Percentiles rank a stretch among this genome's conserved stretches.
phyloP scores from a whole-genome alignment of 257 asterid species.

The Solanum medicagineum region DNA sequence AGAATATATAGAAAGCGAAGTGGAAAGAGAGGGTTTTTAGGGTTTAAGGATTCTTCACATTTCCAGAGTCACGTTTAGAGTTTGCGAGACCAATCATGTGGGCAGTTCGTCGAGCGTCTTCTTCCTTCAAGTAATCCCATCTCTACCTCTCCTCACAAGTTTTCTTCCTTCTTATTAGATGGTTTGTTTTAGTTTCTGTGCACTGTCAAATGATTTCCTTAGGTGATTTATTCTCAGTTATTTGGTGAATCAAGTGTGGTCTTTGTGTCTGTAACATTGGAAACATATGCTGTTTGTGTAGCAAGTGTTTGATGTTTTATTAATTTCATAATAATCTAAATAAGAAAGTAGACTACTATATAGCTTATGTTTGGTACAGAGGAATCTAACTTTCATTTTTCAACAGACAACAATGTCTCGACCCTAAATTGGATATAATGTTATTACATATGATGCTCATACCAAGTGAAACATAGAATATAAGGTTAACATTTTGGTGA shows the following conservation, averaged over 20 bases:
- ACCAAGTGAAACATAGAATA: background rate
- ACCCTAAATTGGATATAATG: background rate
- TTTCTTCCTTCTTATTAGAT: background rate
- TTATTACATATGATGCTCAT: background rate
- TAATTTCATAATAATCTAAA: background rate
- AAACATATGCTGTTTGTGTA: background rate
- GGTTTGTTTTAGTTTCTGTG: background rate
- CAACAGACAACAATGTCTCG: background rate
- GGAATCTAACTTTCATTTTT: background rate
- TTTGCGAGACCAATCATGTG: constrained; percentile 25
- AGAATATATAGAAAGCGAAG: background rate
- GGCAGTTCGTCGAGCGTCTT: constrained; percentile 55
- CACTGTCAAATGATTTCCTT: background rate
- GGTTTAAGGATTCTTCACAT: constrained; percentile 18
- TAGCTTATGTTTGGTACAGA: background rate
- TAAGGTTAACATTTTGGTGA: background rate
- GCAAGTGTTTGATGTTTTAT: background rate
- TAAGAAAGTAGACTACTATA: background rate
- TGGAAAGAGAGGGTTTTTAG: constrained; percentile 14
- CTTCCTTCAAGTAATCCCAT: constrained; percentile 38
- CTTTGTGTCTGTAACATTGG: background rate
- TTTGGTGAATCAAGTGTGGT: background rate
- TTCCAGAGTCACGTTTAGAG: background rate
- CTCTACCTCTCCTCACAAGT: background rate
- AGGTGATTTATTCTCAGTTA: background rate